Conservation (phyloP, 176 grass and related monocot species). For the Triticum dicoccoides region DNA sequence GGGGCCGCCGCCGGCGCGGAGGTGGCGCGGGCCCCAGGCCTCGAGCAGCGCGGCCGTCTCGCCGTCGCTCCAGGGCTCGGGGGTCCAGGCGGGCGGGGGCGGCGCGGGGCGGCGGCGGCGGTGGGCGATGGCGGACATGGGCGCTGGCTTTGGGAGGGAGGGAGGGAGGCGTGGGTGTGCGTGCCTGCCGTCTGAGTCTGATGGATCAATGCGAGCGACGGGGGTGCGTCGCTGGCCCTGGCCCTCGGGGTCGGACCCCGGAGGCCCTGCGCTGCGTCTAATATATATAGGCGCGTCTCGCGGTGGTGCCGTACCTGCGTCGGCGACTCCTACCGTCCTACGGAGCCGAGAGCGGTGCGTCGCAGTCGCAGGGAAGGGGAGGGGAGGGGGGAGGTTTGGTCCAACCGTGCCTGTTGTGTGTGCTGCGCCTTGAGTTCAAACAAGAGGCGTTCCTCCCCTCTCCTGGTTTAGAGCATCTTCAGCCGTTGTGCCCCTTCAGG, state of each 20-base stretch:
- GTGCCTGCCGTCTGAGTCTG: background rate
- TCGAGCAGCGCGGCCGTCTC: constrained; percentile 48
- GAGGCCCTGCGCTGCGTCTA: background rate
- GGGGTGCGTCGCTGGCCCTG: background rate
- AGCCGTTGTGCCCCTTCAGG: too few species aligned
- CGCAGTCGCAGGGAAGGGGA: background rate
- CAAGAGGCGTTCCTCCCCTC: too few species aligned
- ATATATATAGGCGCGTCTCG: background rate
- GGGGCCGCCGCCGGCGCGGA: constrained; percentile 28
- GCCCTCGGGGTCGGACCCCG: background rate
- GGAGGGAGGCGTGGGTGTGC: background rate
- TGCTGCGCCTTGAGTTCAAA: too few species aligned
- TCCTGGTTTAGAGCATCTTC: too few species aligned
- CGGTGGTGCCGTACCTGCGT: constrained; percentile 2
- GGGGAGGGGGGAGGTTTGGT: too few species aligned
- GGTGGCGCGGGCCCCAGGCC: constrained; percentile 46
- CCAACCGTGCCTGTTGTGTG: too few species aligned
- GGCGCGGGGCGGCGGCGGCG: constrained; percentile 32
- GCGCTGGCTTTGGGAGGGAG: background rate
- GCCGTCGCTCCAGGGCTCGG: constrained; percentile 54
- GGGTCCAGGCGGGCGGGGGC: constrained; percentile 29
- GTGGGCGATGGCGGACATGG: constrained; percentile 5
- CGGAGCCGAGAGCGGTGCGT: background rate
- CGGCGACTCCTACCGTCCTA: background rate
- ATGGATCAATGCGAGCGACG: background rate